Conservation (phyloP, 352 stramenopile genomes). For the Globisporangium viniferum region DNA sequence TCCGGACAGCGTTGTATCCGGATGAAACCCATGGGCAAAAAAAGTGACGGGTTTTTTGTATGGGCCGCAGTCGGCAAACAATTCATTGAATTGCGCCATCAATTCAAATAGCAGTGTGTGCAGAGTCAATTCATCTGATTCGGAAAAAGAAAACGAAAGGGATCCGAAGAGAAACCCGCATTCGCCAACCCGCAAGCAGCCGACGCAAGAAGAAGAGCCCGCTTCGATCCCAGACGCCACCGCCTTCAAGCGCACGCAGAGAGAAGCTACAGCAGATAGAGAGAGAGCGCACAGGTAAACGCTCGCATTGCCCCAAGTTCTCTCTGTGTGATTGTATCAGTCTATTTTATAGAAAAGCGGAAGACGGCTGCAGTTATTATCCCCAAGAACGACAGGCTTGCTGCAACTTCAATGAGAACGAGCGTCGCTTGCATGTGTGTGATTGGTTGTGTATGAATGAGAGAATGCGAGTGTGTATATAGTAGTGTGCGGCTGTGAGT, state of each 20-base stretch:
- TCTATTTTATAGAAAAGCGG: neutral
- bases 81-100: too few species aligned
- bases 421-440: neutral
- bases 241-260: neutral
- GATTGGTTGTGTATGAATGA: neutral
- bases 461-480: neutral
- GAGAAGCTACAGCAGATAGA: neutral
- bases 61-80: neutral
- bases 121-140: too few species aligned
- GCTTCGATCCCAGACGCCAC: neutral
- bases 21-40: neutral
- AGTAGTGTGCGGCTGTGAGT: neutral
- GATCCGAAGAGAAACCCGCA: constrained; percentile 6
- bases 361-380: neutral
- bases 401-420: constrained; percentile 13
- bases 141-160: too few species aligned
- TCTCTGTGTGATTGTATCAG: neutral
- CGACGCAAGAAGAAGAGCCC: neutral
- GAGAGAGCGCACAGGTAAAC: neutral
- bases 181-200: constrained; percentile 11
- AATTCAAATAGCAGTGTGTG: too few species aligned
- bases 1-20: constrained; percentile 17
- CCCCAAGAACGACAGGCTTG: neutral
- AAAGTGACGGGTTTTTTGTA: constrained; percentile 14
- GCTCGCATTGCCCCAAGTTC: neutral